Evolutionary conservation across 2,329 filamentous ascomycete species (phyloP).

Genomic region (Aspergillus unguis): DNA sequence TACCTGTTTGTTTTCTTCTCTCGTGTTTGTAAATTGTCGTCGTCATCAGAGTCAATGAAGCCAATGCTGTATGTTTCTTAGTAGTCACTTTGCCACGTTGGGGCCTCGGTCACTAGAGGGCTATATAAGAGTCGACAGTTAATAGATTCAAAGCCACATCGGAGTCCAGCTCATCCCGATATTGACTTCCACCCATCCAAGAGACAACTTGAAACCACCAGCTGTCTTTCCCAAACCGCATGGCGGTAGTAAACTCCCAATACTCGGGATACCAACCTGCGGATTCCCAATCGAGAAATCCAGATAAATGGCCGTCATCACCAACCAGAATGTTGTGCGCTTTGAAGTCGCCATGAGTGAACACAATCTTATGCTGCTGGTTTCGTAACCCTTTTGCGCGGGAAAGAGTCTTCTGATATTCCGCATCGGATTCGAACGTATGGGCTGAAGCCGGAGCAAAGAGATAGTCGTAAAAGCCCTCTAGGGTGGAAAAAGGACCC

Average conservation of each 20-base stretch:
- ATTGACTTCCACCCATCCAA: slow-evolving; percentile 22
- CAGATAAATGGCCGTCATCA: slow-evolving; percentile 16
- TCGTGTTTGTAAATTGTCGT: neutral
- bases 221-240: slow-evolving; percentile 19
- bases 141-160: slow-evolving; percentile 25
- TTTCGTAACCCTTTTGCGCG: slow-evolving; percentile 18
- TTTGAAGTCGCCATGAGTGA: slow-evolving; percentile 23
- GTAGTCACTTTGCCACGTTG: no score
- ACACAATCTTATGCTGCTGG: slow-evolving; percentile 2
- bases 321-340: slow-evolving; percentile 21
- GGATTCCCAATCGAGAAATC: slow-evolving; percentile 13
- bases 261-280: slow-evolving; percentile 11
- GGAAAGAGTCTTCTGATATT: slow-evolving; percentile 25
- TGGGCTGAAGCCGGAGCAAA: slow-evolving; percentile 26
- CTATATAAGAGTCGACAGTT: slow-evolving; percentile 23
- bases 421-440: slow-evolving; percentile 24
- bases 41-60: no score
- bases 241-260: slow-evolving; percentile 23
- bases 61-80: no score
- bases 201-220: slow-evolving; percentile 27
- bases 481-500: slow-evolving; percentile 29
- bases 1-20: neutral
- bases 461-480: slow-evolving; percentile 31
- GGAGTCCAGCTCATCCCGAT: slow-evolving; percentile 21
- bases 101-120: no score